Conservation (phyloP, 2,329 filamentous ascomycete genomes). For the Colletotrichum sp. region DNA sequence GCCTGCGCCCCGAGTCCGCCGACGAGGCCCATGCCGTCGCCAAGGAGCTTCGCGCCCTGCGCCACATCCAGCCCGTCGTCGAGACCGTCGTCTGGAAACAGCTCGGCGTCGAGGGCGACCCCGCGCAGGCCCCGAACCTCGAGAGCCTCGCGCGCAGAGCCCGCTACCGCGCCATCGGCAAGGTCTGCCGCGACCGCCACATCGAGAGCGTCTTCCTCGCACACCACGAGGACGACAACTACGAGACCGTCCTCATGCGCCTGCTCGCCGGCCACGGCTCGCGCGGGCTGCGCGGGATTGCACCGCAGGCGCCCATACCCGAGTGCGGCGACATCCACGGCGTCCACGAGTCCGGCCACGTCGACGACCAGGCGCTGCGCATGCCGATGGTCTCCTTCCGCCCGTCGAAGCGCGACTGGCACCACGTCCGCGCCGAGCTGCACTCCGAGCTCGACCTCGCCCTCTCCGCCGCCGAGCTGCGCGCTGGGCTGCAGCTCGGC, state of each 20-base stretch:
- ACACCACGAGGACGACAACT: slow-evolving; percentile 90
- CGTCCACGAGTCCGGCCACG: slow-evolving; percentile 68
- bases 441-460: slow-evolving; percentile 28
- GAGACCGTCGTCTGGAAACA: slow-evolving; percentile 55
- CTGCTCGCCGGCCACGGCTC: slow-evolving; percentile 70
- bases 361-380: slow-evolving; percentile 47
- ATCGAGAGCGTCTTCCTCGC: slow-evolving; percentile 74
- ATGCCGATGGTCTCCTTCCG: slow-evolving; percentile 44
- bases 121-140: slow-evolving; percentile 61
- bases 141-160: slow-evolving; percentile 78
- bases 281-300: slow-evolving; percentile 77
- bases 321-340: slow-evolving; percentile 81
- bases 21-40: slow-evolving; percentile 57
- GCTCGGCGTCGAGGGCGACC: slow-evolving; percentile 31
- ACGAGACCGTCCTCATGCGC: slow-evolving; percentile 87
- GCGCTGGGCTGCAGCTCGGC: slow-evolving; percentile 8
- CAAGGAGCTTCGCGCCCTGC: slow-evolving; percentile 39
- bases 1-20: slow-evolving; percentile 55
- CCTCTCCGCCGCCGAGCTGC: slow-evolving; percentile 25
- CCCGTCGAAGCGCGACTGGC: slow-evolving; percentile 31
- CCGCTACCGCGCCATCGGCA: slow-evolving; percentile 76
- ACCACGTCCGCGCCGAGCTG: slow-evolving; percentile 22
- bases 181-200: slow-evolving; percentile 54
- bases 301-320: slow-evolving; percentile 71
- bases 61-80: slow-evolving; percentile 31